Evolutionary conservation across 305 asterid genomes (phyloP).

Genomic region (Nicotiana rustica): DNA sequence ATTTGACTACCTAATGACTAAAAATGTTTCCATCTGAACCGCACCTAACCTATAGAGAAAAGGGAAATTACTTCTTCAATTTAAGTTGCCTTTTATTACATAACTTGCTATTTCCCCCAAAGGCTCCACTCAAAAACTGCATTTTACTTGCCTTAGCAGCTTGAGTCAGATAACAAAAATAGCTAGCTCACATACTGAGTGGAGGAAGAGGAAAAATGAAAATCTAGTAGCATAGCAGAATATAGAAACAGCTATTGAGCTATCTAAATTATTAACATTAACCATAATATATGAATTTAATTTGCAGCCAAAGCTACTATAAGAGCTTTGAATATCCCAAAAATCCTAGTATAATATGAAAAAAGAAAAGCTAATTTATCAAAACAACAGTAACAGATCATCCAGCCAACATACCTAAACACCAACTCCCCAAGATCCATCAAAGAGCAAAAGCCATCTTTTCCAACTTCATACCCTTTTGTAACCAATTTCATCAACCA

Average conservation of each 20-base stretch:
- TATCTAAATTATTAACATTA: not conserved
- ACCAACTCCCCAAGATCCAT: too few relatives aligned
- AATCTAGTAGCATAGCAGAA: not conserved
- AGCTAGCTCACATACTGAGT: not conserved
- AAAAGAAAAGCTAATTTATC: too few relatives aligned
- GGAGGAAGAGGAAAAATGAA: not conserved
- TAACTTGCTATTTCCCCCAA: not conserved
- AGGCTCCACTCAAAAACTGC: not conserved
- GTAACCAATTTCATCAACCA: conserved; percentile 4
- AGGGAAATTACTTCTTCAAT: too few relatives aligned
- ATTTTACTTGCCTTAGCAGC: not conserved
- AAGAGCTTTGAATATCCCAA: not conserved
- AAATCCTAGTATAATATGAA: not conserved
- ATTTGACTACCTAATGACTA: too few relatives aligned
- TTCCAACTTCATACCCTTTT: conserved; percentile 16
- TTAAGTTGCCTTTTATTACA: not conserved
- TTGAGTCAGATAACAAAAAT: not conserved
- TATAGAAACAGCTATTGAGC: not conserved
- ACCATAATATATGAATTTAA: not conserved
- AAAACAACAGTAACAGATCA: not conserved
- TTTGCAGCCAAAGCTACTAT: not conserved
- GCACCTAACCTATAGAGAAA: too few relatives aligned
- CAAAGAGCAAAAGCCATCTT: too few relatives aligned
- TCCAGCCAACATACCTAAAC: too few relatives aligned
- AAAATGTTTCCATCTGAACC: too few relatives aligned